Conservation (phyloP, 768 basidiomycete species). For the Rhodosporidiobolus sp. region DNA sequence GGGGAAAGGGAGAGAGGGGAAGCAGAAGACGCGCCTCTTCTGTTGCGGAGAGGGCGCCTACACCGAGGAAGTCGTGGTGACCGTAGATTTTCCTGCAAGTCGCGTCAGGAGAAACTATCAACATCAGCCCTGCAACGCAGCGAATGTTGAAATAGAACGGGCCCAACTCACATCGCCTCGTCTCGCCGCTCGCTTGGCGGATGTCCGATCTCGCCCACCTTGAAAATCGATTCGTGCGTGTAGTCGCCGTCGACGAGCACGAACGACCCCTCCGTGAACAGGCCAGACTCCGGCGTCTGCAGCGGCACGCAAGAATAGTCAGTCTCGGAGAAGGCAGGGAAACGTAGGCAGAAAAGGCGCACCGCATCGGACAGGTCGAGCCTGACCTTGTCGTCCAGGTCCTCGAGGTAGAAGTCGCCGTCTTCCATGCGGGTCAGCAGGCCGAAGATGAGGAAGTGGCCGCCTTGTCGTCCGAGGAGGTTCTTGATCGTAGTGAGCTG, state of each 20-base stretch:
- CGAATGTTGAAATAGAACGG: neutral
- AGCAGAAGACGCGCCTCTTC: constrained; percentile 69
- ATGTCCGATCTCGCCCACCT: constrained; percentile 91
- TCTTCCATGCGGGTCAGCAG: constrained; percentile 87
- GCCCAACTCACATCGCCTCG: constrained; percentile 63
- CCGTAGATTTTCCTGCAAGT: constrained; percentile 77
- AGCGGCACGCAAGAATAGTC: constrained; percentile 41
- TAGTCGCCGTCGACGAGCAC: constrained; percentile 95
- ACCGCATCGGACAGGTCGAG: constrained; percentile 86
- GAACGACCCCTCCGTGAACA: constrained; percentile 95
- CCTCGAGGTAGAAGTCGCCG: constrained; percentile 85
- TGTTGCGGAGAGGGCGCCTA: constrained; percentile 78
- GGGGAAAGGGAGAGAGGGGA: neutral
- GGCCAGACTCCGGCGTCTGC: constrained; percentile 87
- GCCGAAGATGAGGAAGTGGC: constrained; percentile 87
- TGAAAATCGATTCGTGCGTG: constrained; percentile 80
- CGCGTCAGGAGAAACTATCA: neutral
- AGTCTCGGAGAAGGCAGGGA: neutral
- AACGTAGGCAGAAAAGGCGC: constrained; percentile 43
- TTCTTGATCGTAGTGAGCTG: constrained; percentile 95
- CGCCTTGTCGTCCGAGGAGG: constrained; percentile 80
- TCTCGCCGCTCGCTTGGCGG: constrained; percentile 91
- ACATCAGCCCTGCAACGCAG: too few relatives aligned
- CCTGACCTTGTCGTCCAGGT: constrained; percentile 83
- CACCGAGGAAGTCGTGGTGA: constrained; percentile 95